Evolutionary conservation across 345 rosid species (phyloP).

Genomic region (Geranium brycei): DNA sequence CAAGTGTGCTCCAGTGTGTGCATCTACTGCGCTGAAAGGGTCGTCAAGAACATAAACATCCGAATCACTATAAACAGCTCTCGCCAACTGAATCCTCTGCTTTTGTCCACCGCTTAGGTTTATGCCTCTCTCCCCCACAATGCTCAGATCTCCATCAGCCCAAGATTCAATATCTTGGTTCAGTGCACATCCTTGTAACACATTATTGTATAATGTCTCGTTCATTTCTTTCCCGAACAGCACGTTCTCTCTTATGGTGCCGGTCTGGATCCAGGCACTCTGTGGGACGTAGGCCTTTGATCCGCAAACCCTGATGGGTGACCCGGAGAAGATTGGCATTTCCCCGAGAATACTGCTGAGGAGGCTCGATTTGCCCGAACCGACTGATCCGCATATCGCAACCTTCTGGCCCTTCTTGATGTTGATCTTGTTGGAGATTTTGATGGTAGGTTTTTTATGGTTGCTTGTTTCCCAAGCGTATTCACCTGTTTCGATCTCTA

Average conservation of each 20-base stretch:
- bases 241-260: constrained; percentile 57
- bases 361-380: constrained; percentile 60
- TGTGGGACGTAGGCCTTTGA: constrained; percentile 60
- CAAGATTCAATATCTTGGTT: constrained; percentile 48
- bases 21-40: constrained; percentile 71
- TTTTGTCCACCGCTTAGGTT: constrained; percentile 88
- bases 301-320: constrained; percentile 33
- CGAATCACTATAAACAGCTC: constrained; percentile 54
- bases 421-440: constrained; percentile 22
- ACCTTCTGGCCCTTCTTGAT: constrained; percentile 37
- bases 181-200: constrained; percentile 43
- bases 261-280: constrained; percentile 73
- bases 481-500: constrained; percentile 30
- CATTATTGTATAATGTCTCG: constrained; percentile 29
- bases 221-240: constrained; percentile 45
- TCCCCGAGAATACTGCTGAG: constrained; percentile 58
- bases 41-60: constrained; percentile 69
- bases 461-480: constrained; percentile 33
- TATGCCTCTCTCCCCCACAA: constrained; percentile 73
- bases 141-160: constrained; percentile 45
- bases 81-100: constrained; percentile 68
- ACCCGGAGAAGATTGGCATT: constrained; percentile 54
- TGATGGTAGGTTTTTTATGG: constrained; percentile 19
- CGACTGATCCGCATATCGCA: constrained; percentile 68
- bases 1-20: constrained; percentile 59